Base-by-base conservation (phyloP, 257 asterid genomes). In the Echites panduratus region DNA sequence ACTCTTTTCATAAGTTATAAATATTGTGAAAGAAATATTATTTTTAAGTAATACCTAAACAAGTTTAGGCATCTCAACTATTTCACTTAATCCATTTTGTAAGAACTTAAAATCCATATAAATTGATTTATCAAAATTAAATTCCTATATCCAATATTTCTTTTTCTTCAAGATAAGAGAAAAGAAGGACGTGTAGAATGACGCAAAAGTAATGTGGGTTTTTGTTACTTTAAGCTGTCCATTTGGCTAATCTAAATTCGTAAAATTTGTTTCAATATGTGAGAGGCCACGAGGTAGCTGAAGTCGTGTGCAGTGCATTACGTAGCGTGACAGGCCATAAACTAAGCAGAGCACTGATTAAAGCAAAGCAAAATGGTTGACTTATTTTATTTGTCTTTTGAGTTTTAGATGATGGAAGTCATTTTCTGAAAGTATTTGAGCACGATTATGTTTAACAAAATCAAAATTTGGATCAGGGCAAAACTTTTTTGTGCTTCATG, bases 361-460 rank as follows among this genome's bases (percentile, higher is more conserved):
- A 24, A 24, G 13, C 48, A 41, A 66, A n/a, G 17, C 26, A n/a
- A 40, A 66, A 24, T n/a, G 22, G 22, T n/a, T 56, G 29, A 57
- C 32, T 57, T 57, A 41, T 56, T 57, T 57, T 58, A 4, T 29
- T 49, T 32, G 9, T 10, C 4, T 26, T 49, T 38, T 20, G 26
- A 57, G 20, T 59, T 12, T 57, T 13, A 20, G 43, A 22, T 54
- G 16, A 56, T 57, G 68, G 68, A 16, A 41, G 68, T 71, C 75
- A 71, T 57, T 71, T 57, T 58, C 75, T 58, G 76, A 63, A 62
- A 62, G 70, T 63, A 70, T 62, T 62, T 47, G 64, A 62, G 62
- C 40, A 62, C 13, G 12, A 20, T 62, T 4, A 27, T 14, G 29
- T 14, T 49, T 5, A 35, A 45, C 50, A 29, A 63, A 29, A 62